A percentile compares a stretch with the other conserved stretches of the same genome.
These are phyloP conservation scores for Metschnikowia kofuensis DNA, from an alignment of 805 yeast species.

Conservation along the genomic window DNA sequence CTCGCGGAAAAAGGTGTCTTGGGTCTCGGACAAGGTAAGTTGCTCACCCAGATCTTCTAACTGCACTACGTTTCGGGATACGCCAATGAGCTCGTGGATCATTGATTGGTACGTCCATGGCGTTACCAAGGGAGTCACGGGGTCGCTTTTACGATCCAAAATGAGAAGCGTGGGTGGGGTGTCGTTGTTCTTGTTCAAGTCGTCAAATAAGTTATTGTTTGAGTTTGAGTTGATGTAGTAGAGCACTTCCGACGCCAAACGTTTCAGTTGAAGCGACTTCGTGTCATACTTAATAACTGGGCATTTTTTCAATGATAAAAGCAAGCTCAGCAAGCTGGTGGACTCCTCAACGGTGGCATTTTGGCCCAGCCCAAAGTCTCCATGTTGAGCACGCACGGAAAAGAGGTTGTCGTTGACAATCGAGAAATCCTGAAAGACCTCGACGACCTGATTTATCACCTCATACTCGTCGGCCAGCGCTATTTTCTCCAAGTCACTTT, in stretches of 20 bases:
- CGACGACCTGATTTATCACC: slow-evolving; percentile 70
- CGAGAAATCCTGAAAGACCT: slow-evolving; percentile 79
- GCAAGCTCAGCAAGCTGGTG: slow-evolving; percentile 46
- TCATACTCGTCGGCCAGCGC: slow-evolving; percentile 92
- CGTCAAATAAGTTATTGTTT: slow-evolving; percentile 63
- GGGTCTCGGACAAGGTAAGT: slow-evolving; percentile 51
- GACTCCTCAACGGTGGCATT: slow-evolving; percentile 37
- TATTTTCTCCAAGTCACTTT: slow-evolving; percentile 74
- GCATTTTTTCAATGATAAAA: slow-evolving; percentile 69
- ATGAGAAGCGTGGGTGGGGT: slow-evolving; percentile 71
- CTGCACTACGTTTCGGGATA: slow-evolving; percentile 75
- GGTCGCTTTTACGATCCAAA: slow-evolving; percentile 84
- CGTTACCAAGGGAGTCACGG: slow-evolving; percentile 83
- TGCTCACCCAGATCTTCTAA: slow-evolving; percentile 50
- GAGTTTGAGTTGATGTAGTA: slow-evolving; percentile 54
- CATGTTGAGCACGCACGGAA: slow-evolving; percentile 42
- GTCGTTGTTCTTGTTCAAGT: slow-evolving; percentile 53
- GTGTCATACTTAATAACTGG: slow-evolving; percentile 80
- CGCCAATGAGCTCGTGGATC: slow-evolving; percentile 91
- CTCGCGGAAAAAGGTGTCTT: slow-evolving; percentile 74
- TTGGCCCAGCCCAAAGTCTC: slow-evolving; percentile 19
- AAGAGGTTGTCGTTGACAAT: slow-evolving; percentile 71
- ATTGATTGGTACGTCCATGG: slow-evolving; percentile 99
- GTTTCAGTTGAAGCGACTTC: slow-evolving; percentile 59
- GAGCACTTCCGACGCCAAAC: slow-evolving; percentile 65